These are phyloP conservation scores for Penicillium alfredii DNA, from an alignment of 495 filamentous ascomycete genomes.

Conservation along the genomic window DNA sequence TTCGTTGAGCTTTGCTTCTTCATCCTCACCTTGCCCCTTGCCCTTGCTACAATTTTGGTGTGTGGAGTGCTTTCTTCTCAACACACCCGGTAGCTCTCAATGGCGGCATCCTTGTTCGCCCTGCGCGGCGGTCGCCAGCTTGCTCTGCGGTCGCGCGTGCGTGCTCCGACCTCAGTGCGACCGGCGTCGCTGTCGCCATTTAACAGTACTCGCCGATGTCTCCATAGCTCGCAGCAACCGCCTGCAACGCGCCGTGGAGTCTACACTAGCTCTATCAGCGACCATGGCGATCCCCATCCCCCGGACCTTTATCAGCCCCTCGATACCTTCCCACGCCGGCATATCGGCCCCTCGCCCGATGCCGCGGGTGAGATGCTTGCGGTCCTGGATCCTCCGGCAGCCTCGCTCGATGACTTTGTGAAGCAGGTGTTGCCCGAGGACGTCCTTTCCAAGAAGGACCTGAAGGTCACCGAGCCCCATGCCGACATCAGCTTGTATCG, in stretches of 20 bases:
- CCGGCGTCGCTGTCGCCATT: slow-evolving; percentile 24
- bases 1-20: slow-evolving; percentile 30
- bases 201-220: slow-evolving; percentile 20
- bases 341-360: slow-evolving; percentile 81
- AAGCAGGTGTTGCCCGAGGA: slow-evolving; percentile 76
- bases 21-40: slow-evolving; percentile 28
- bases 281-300: slow-evolving; percentile 40
- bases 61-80: slow-evolving; percentile 14
- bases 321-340: slow-evolving; percentile 75
- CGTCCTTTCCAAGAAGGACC: slow-evolving; percentile 65
- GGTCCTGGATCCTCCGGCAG: slow-evolving; percentile 66
- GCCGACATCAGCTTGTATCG: slow-evolving; percentile 36
- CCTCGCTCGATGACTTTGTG: slow-evolving; percentile 80
- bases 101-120: slow-evolving; percentile 41
- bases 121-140: slow-evolving; percentile 41
- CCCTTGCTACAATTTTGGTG: slow-evolving; percentile 10
- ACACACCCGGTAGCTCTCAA: slow-evolving; percentile 15
- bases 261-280: slow-evolving; percentile 37
- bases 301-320: slow-evolving; percentile 44
- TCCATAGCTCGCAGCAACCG: slow-evolving; percentile 24
- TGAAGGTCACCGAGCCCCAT: slow-evolving; percentile 37
- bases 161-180: slow-evolving; percentile 26
- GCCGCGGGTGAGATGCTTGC: slow-evolving; percentile 76
- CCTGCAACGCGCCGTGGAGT: slow-evolving; percentile 30
- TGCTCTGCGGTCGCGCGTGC: slow-evolving; percentile 32